Evolutionary conservation across 208 protist species (phyloP).

Genomic region (Histomonas meleagridis): DNA sequence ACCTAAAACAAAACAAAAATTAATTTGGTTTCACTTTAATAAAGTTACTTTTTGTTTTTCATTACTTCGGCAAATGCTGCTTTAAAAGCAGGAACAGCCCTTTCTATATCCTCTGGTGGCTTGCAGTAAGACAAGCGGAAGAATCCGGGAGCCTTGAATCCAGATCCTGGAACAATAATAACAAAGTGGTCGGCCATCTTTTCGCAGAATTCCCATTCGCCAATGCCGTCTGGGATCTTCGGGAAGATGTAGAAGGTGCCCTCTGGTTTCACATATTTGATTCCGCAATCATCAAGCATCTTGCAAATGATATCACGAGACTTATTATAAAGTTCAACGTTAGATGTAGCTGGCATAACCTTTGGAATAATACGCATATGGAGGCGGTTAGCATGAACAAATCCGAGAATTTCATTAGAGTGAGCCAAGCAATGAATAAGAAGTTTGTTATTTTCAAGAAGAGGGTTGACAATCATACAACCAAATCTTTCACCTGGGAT

Average conservation of each 20-base stretch:
- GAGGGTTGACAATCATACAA: not conserved
- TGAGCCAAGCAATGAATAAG: not conserved
- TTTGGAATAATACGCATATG: not conserved
- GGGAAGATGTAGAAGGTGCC: conserved; percentile 12
- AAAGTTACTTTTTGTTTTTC: not conserved
- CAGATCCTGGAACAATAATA: not conserved
- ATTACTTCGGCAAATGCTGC: not conserved
- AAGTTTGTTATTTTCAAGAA: not conserved
- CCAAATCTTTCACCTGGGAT: conserved; percentile 25
- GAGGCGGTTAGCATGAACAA: not conserved
- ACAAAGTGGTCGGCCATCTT: not conserved
- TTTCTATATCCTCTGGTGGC: not conserved
- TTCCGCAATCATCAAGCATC: not conserved
- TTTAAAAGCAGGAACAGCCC: not conserved
- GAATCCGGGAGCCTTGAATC: not conserved
- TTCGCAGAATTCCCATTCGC: not conserved
- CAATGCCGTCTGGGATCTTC: not conserved
- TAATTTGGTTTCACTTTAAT: too few species aligned
- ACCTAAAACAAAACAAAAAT: too few species aligned
- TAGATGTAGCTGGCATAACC: not conserved
- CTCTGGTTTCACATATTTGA: not conserved
- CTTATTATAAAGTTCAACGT: not conserved
- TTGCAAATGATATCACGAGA: not conserved
- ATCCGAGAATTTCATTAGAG: not conserved
- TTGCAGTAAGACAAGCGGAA: not conserved